A percentile compares a stretch with the other conserved stretches of the same genome.
These are phyloP conservation scores for Alnus glutinosa DNA, from an alignment of 306 rosid genomes.

Conservation along the genomic window DNA sequence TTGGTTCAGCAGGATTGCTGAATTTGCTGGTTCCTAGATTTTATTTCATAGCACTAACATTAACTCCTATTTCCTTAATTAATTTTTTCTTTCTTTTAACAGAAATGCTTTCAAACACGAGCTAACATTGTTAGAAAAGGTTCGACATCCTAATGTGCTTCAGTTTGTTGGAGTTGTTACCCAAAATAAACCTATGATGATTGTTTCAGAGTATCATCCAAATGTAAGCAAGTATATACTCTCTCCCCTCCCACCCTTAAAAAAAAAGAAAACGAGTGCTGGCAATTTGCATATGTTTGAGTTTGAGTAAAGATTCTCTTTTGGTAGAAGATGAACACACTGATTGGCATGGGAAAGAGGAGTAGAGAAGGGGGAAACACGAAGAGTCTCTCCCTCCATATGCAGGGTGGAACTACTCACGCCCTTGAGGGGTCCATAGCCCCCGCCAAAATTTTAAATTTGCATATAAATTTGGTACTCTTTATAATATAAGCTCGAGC, in stretches of 20 bases:
- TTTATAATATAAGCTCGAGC: too few relatives aligned
- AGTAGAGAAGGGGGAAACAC: neutral
- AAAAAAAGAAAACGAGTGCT: neutral
- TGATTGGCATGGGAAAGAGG: neutral
- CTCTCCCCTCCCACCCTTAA: constrained; percentile 8
- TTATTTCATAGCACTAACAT: constrained; percentile 18
- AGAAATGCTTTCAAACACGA: constrained; percentile 92
- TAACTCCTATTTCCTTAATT: constrained; percentile 4
- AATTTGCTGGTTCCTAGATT: constrained; percentile 23
- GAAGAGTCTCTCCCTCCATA: neutral
- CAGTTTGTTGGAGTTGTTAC: constrained; percentile 99
- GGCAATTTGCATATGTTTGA: neutral
- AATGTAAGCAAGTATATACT: constrained; percentile 60
- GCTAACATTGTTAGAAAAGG: constrained; percentile 87
- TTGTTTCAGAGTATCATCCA: constrained; percentile 84
- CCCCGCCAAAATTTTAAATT: too few relatives aligned
- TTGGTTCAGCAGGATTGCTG: constrained; percentile 18
- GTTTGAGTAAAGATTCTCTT: constrained; percentile 1
- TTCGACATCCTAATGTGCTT: constrained; percentile 92
- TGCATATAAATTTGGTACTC: too few relatives aligned
- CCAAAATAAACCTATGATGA: constrained; percentile 98
- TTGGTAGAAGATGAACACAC: neutral
- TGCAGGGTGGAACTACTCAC: too few relatives aligned
- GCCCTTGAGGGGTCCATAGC: too few relatives aligned
- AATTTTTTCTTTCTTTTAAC: constrained; percentile 31